Percentiles rank a stretch among this genome's conserved stretches.
Evolutionary conservation across 306 rosid genomes (phyloP).

Genomic region (Lablab purpureus): DNA sequence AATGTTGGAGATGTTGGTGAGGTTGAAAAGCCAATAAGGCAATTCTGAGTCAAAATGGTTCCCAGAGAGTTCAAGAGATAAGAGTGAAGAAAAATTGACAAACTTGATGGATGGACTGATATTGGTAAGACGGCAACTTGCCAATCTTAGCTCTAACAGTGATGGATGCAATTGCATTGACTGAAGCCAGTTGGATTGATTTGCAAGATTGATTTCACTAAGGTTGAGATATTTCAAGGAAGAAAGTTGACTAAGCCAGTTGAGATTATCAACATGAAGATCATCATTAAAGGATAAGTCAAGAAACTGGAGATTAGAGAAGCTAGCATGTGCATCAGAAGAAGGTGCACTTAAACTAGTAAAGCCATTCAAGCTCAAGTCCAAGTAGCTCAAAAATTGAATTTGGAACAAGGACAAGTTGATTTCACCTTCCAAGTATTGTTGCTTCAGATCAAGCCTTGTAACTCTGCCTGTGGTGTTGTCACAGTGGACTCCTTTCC

Average conservation of each 20-base stretch:
- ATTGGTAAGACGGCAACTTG: constrained; percentile 17
- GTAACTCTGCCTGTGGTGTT: constrained; percentile 41
- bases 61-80: constrained; percentile 16
- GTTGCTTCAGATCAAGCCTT: constrained; percentile 22
- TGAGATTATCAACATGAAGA: constrained; percentile 24
- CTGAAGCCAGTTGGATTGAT: constrained; percentile 43
- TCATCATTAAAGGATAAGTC: constrained; percentile 31
- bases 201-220: constrained; percentile 20
- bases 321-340: neutral
- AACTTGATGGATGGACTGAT: neutral
- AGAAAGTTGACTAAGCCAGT: constrained; percentile 42
- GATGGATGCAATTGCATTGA: constrained; percentile 12
- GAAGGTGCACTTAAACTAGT: neutral
- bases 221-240: constrained; percentile 42
- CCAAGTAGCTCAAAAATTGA: constrained; percentile 42
- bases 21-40: constrained; percentile 45
- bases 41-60: constrained; percentile 41
- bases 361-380: constrained; percentile 40
- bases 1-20: constrained; percentile 23
- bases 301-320: constrained; percentile 19
- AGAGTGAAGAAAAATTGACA: constrained; percentile 44
- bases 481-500: constrained; percentile 42
- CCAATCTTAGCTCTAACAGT: constrained; percentile 21
- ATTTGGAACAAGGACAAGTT: constrained; percentile 32
- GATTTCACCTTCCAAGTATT: constrained; percentile 41